Conservation (phyloP, 2,329 filamentous ascomycete species). For the Clonostachys rosea region DNA sequence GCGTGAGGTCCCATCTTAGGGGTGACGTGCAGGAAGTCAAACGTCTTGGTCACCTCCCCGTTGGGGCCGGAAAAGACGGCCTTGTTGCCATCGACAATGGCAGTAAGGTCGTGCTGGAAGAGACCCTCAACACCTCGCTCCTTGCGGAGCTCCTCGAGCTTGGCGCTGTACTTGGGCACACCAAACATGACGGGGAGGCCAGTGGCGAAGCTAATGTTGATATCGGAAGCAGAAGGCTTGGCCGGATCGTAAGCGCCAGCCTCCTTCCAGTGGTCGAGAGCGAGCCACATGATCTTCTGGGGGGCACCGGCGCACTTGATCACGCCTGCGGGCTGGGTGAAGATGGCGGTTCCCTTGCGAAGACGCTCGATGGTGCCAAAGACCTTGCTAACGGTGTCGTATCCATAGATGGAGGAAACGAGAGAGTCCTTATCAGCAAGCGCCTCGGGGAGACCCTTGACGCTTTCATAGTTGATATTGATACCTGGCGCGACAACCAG, state of each 20-base stretch:
- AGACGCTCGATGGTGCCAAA: slow-evolving; percentile 41
- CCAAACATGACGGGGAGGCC: slow-evolving; percentile 53
- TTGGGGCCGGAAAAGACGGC: slow-evolving; percentile 42
- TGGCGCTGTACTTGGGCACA: slow-evolving; percentile 53
- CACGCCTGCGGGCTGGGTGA: slow-evolving; percentile 53
- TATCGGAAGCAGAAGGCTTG: slow-evolving; percentile 29
- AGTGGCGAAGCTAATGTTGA: slow-evolving; percentile 51
- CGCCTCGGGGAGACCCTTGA: slow-evolving; percentile 53
- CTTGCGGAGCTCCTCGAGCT: slow-evolving; percentile 45
- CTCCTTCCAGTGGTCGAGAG: slow-evolving; percentile 52
- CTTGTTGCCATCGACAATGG: slow-evolving; percentile 41
- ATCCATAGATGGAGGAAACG: slow-evolving; percentile 54
- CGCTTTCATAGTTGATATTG: slow-evolving; percentile 39
- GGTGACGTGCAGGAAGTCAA: slow-evolving; percentile 51
- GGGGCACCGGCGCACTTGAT: slow-evolving; percentile 58
- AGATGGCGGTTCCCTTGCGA: slow-evolving; percentile 45
- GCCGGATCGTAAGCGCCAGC: slow-evolving; percentile 41
- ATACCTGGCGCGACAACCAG: slow-evolving; percentile 59
- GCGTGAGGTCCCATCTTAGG: slow-evolving; percentile 55
- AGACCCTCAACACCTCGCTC: slow-evolving; percentile 51
- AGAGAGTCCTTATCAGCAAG: slow-evolving; percentile 37
- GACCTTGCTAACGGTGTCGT: slow-evolving; percentile 49
- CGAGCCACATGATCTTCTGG: slow-evolving; percentile 61
- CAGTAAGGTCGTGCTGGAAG: slow-evolving; percentile 52
- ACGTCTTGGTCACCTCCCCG: slow-evolving; percentile 37